Evolutionary conservation across 208 protist genomes (phyloP).

Genomic region (Trypanosoma brucei): DNA sequence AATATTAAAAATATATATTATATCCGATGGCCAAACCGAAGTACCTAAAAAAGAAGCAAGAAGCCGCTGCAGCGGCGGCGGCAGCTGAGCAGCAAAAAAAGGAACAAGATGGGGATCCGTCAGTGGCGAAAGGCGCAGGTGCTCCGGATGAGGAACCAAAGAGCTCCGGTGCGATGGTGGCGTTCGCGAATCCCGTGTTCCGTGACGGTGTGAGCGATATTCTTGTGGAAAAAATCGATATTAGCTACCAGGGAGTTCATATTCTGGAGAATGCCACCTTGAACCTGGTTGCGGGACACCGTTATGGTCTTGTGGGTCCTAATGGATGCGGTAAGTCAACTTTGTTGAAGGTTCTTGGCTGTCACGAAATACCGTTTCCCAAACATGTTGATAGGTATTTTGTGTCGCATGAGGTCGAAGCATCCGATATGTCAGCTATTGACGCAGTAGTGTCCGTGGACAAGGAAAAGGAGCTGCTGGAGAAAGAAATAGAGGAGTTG

Average conservation of each 20-base stretch:
- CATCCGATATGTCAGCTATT: slow-evolving; percentile 76
- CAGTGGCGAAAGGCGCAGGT: background rate
- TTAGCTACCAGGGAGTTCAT: slow-evolving; percentile 82
- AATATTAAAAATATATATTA: background rate
- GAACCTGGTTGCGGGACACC: slow-evolving; percentile 74
- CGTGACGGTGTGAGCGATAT: slow-evolving; percentile 84
- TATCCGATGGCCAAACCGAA: slow-evolving; percentile 75
- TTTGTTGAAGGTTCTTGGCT: slow-evolving; percentile 83
- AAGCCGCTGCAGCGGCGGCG: slow-evolving; percentile 29
- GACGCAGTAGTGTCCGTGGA: slow-evolving; percentile 81
- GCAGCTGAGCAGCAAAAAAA: slow-evolving; percentile 24
- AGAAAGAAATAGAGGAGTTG: slow-evolving; percentile 83
- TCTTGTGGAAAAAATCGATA: slow-evolving; percentile 82
- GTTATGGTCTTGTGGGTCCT: slow-evolving; percentile 86
- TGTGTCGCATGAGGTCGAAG: slow-evolving; percentile 95
- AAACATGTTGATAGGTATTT: slow-evolving; percentile 94
- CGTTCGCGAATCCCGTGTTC: slow-evolving; percentile 78
- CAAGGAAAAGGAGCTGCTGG: slow-evolving; percentile 75
- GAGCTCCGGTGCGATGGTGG: slow-evolving; percentile 77
- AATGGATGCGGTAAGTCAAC: slow-evolving; percentile 94
- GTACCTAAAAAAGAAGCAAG: slow-evolving; percentile 82
- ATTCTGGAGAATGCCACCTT: slow-evolving; percentile 86
- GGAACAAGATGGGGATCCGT: background rate
- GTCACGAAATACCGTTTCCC: slow-evolving; percentile 89
- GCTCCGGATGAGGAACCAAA: slow-evolving; percentile 21